Evolutionary conservation across 345 rosid genomes (phyloP).

Genomic region (Gossypium arboreum): DNA sequence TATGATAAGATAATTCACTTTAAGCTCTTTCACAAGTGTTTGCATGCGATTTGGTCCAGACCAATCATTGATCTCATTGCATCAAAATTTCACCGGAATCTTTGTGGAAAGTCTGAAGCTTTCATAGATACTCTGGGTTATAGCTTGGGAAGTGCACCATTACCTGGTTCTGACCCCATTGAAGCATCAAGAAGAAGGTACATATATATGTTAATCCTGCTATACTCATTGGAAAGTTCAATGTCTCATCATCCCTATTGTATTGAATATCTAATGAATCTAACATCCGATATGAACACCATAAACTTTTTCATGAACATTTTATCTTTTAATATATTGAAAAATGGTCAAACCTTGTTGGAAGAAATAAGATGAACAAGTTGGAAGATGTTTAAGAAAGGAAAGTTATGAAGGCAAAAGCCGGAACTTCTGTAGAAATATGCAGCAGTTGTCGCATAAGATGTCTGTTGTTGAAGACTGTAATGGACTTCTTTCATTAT

Average conservation of each 20-base stretch:
- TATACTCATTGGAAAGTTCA: background rate
- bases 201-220: background rate
- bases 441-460: background rate
- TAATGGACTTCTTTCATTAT: background rate
- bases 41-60: constrained; percentile 34
- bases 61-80: constrained; percentile 80
- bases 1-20: constrained; percentile 1
- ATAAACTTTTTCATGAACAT: background rate
- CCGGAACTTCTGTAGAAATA: too few relatives aligned
- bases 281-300: background rate
- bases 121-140: constrained; percentile 44
- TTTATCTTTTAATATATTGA: too few relatives aligned
- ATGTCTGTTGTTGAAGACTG: background rate
- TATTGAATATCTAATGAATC: background rate
- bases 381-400: too few relatives aligned
- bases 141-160: constrained; percentile 54
- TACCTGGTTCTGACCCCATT: constrained; percentile 89
- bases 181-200: constrained; percentile 97
- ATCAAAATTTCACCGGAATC: constrained; percentile 68
- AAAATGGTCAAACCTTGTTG: background rate
- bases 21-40: background rate
- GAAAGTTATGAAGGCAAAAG: too few relatives aligned
- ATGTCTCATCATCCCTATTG: background rate
- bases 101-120: constrained; percentile 66
- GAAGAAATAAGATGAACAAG: background rate